Percentiles rank a stretch among this genome's conserved stretches.
These are phyloP conservation scores for Antitrichia curtipendula DNA, from an alignment of 225 moss, liverwort and hornwort species.

Conservation along the genomic window DNA sequence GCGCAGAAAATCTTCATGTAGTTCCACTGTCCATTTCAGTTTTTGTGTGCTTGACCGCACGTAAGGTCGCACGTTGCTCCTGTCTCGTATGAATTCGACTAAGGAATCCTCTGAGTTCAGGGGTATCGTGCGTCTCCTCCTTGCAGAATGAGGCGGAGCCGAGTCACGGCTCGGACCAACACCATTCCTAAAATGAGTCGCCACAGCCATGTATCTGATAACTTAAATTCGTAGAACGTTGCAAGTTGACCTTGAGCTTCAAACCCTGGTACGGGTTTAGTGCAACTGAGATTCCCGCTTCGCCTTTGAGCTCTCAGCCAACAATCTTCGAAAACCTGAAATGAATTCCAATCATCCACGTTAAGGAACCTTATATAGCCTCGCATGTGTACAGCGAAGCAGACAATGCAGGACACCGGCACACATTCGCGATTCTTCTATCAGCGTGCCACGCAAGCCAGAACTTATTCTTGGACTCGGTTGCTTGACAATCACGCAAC, in stretches of 20 bases:
- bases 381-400: neutral
- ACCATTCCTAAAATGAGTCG: neutral
- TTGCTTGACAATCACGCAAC: conserved; percentile 21
- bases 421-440: neutral
- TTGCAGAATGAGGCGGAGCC: neutral
- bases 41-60: conserved; percentile 19
- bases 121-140: conserved; percentile 1
- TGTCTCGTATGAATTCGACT: conserved; percentile 4
- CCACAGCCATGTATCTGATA: neutral
- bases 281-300: neutral
- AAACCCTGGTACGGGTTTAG: neutral
- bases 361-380: neutral
- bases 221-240: neutral
- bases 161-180: neutral
- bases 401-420: neutral
- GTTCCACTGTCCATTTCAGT: conserved; percentile 21
- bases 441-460: conserved; percentile 18
- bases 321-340: conserved; percentile 7
- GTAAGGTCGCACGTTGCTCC: conserved; percentile 17
- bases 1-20: conserved; percentile 27
- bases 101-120: conserved; percentile 10
- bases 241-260: neutral
- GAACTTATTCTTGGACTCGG: neutral
- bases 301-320: neutral
- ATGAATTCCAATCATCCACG: neutral